Conservation (phyloP, 441 rosid species). For the Raphanus hybrid region DNA sequence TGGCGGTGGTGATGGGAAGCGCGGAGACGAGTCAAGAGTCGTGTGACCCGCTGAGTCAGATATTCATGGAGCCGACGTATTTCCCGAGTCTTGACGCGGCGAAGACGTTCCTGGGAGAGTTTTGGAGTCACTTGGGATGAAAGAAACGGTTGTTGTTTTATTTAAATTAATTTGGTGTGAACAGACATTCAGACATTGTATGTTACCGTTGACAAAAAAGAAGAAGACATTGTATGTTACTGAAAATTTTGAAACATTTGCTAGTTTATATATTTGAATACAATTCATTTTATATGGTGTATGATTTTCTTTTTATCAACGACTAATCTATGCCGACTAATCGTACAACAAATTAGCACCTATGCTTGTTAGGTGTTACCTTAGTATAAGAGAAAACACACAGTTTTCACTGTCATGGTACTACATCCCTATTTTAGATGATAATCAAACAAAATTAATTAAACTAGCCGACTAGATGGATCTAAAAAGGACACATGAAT, state of each 20-base stretch:
- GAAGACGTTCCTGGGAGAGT: slow-evolving; percentile 81
- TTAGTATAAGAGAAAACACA: background rate
- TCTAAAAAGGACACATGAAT: background rate
- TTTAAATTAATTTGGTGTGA: background rate
- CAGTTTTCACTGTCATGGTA: background rate
- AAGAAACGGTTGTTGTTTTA: background rate
- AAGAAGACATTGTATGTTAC: background rate
- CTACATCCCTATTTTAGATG: background rate
- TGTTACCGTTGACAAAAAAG: background rate
- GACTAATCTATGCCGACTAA: slow-evolving; percentile 5
- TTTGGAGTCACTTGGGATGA: slow-evolving; percentile 52
- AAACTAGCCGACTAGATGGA: slow-evolving; percentile 5
- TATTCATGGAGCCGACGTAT: slow-evolving; percentile 88
- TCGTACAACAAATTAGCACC: slow-evolving; percentile 16
- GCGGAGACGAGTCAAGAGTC: slow-evolving; percentile 65
- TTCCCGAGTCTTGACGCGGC: slow-evolving; percentile 96
- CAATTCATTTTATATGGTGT: slow-evolving; percentile 23
- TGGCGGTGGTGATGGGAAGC: slow-evolving; percentile 83
- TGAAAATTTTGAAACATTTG: slow-evolving; percentile 29
- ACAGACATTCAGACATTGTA: background rate
- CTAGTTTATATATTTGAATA: slow-evolving; percentile 16
- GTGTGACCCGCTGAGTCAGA: slow-evolving; percentile 73
- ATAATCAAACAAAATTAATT: background rate
- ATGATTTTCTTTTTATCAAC: background rate
- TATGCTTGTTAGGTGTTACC: background rate